Conservation (phyloP, 768 basidiomycete species). For the Termitomyces sp. region DNA sequence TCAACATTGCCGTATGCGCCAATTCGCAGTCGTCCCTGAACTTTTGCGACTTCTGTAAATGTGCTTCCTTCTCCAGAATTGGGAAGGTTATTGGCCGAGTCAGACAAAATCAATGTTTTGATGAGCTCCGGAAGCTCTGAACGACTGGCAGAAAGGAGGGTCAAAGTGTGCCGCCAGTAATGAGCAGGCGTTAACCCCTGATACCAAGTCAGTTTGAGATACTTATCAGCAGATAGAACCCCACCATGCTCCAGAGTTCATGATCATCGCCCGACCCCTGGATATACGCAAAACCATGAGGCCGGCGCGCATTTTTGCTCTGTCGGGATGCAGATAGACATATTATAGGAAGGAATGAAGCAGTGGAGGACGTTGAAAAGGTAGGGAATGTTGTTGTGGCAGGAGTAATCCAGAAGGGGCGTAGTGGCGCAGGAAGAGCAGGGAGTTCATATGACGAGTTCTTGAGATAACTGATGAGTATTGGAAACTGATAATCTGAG, state of each 20-base stretch:
- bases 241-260: constrained; percentile 80
- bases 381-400: constrained; percentile 45
- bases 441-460: constrained; percentile 69
- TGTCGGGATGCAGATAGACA: constrained; percentile 85
- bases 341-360: constrained; percentile 61
- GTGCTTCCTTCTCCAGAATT: constrained; percentile 25
- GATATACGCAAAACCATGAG: constrained; percentile 76
- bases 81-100: constrained; percentile 18
- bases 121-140: constrained; percentile 46
- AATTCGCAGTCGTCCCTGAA: constrained; percentile 5
- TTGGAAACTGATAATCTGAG: no score
- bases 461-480: constrained; percentile 27
- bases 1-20: constrained; percentile 9
- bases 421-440: constrained; percentile 53
- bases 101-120: constrained; percentile 17
- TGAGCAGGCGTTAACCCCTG: constrained; percentile 9
- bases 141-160: constrained; percentile 25
- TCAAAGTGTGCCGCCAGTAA: constrained; percentile 7
- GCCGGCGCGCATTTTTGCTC: constrained; percentile 51
- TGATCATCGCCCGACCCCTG: constrained; percentile 96
- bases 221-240: constrained; percentile 1
- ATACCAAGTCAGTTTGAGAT: background rate
- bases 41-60: constrained; percentile 7
- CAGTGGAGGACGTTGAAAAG: constrained; percentile 21
- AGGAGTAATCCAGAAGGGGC: constrained; percentile 88